Evolutionary conservation across 306 rosid genomes (phyloP).

Genomic region (Cercis canadensis): DNA sequence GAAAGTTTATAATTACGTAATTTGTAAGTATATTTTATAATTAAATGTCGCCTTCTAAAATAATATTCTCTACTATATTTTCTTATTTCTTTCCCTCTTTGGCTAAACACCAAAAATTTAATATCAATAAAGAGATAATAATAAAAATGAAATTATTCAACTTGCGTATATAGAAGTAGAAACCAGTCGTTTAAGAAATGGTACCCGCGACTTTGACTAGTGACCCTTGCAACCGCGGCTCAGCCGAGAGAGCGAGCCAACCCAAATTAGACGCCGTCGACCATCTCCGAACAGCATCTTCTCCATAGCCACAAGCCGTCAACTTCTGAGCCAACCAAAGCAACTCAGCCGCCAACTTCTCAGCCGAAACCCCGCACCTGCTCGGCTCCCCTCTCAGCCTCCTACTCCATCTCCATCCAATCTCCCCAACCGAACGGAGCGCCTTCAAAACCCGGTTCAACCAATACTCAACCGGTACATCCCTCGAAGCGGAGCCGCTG

Average conservation of each 20-base stretch:
- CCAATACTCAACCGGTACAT: constrained; percentile 32
- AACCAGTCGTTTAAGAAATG: no score
- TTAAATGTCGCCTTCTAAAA: no score
- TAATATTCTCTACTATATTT: no score
- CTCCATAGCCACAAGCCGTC: constrained; percentile 56
- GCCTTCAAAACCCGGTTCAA: constrained; percentile 34
- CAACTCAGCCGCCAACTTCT: constrained; percentile 73
- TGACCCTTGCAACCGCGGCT: constrained; percentile 70
- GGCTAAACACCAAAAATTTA: no score
- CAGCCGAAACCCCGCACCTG: constrained; percentile 48
- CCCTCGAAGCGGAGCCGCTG: neutral
- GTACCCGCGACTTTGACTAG: constrained; percentile 70
- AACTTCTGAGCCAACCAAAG: constrained; percentile 76
- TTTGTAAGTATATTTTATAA: no score
- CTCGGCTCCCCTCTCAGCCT: constrained; percentile 2
- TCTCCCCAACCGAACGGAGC: constrained; percentile 33
- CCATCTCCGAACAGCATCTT: constrained; percentile 60
- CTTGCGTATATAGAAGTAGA: no score
- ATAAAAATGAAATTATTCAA: no score
- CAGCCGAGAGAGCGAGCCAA: constrained; percentile 58
- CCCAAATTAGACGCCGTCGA: constrained; percentile 66
- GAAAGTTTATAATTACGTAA: no score
- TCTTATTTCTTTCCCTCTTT: no score
- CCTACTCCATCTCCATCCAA: constrained; percentile 15
- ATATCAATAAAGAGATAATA: no score